Evolutionary conservation across 345 rosid genomes (phyloP), one percentile per base, ranked within the genome.

Genomic region (Rhodamnia argentea): DNA sequence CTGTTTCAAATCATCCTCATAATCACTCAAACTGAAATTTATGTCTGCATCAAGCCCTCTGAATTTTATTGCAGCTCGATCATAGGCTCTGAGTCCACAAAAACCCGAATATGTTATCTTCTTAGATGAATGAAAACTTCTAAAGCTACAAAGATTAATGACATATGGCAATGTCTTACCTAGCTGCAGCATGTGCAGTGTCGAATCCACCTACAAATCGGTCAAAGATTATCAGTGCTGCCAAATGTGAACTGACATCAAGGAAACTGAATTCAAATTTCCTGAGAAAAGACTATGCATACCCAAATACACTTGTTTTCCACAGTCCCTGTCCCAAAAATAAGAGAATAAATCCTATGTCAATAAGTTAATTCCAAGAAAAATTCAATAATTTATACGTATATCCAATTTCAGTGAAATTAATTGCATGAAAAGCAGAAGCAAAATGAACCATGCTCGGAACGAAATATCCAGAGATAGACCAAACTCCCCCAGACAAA

Each of bases 31-130:
- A 89, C 26, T 92, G 89, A 97, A 97, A 89, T 97, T 97, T 86
- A 97, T 97, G 90, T 97, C 99, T 62, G 99, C 99, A 88, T 93
- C 97, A 84, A 92, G 91, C n/a, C 99, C 99, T 91, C 99, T 94
- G 88, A 97, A 97, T 89, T 94, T 97, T 53, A 97, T 95, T 85
- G 99, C 99, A 83, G 99, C 99, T 88, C 96, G 93, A 91, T 97
- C 99, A 88, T 97, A 97, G 29, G 99, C 98, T 92, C 99, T 96
- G 87, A 83, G 88, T 20, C 54, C 85, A 87, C 83, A 13, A 29
- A 70, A 83, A 18, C 56, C 82, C 78, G 37, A 32, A 18, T 70
- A 70, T 37, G 47, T 37, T 20, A 70, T 70, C 78, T 70, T 70
- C 78, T 37, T 37, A n/a, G 29, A 59, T 56, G 44, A 70, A 70